Percentiles rank a stretch among this genome's conserved stretches.
Evolutionary conservation across 768 basidiomycete genomes (phyloP).

Genomic region (Kwoniella sp.): DNA sequence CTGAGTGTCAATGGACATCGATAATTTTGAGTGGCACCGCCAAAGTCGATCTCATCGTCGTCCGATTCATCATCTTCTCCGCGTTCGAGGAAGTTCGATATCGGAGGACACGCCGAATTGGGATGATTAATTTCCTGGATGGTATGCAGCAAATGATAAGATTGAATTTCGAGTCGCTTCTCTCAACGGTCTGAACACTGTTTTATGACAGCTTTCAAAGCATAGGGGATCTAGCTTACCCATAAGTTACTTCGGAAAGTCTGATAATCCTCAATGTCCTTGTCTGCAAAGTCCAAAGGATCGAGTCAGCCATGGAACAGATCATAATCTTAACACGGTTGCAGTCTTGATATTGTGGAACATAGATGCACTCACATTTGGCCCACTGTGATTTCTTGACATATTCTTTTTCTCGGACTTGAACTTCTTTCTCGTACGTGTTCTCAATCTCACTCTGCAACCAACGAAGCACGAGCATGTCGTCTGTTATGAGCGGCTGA

Average conservation of each 20-base stretch:
- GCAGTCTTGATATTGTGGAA: too few relatives aligned
- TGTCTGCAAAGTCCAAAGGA: conserved; percentile 24
- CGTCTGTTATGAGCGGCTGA: not conserved
- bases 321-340: too few relatives aligned
- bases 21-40: conserved; percentile 79
- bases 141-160: too few relatives aligned
- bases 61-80: conserved; percentile 70
- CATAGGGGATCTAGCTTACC: conserved; percentile 25
- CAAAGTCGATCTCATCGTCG: conserved; percentile 86
- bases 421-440: conserved; percentile 18
- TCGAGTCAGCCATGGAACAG: not conserved
- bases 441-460: conserved; percentile 26
- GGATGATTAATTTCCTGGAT: conserved; percentile 43
- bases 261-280: conserved; percentile 26
- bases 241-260: conserved; percentile 36
- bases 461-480: not conserved
- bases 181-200: too few relatives aligned
- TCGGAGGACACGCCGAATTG: conserved; percentile 38
- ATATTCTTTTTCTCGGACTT: conserved; percentile 23
- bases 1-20: conserved; percentile 79
- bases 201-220: not conserved
- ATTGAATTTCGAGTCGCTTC: too few relatives aligned
- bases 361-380: conserved; percentile 38
- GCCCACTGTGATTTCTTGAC: conserved; percentile 29
- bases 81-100: conserved; percentile 41